These are phyloP conservation scores for Backusella tuberculispora DNA, from an alignment of 192 early-diverging fungal species.

Conservation along the genomic window DNA sequence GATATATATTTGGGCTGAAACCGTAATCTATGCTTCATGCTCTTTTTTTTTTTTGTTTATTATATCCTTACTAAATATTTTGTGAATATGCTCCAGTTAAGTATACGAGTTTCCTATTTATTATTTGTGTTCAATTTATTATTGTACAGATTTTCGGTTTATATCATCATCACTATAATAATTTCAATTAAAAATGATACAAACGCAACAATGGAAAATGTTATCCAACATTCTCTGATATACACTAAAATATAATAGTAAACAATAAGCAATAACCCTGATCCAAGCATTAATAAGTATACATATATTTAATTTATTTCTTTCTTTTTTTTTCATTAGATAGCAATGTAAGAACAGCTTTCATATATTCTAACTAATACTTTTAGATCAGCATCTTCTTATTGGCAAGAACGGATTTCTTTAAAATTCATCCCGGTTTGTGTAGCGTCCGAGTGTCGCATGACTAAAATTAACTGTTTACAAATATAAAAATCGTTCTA, in stretches of 20 bases:
- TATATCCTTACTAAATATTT: neutral
- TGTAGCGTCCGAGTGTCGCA: neutral
- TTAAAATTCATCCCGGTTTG: slow-evolving; percentile 1
- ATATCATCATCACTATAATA: neutral
- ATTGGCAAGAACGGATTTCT: neutral
- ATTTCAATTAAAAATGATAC: neutral
- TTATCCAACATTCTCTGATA: neutral
- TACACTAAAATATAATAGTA: no score
- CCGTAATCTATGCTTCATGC: neutral
- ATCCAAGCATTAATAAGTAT: neutral
- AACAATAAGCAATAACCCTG: no score
- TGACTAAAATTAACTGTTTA: slow-evolving; percentile 10
- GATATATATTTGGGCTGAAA: neutral
- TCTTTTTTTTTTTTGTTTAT: neutral
- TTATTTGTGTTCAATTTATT: neutral
- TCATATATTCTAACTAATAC: no score
- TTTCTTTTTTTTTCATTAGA: neutral
- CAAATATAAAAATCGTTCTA: neutral
- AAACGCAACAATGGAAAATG: neutral
- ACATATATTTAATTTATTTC: neutral
- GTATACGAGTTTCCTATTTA: neutral
- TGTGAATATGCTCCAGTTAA: neutral
- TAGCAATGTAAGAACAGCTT: no score
- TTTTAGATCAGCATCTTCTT: no score
- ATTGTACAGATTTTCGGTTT: neutral